phyloP scores from a whole-genome alignment of 2,329 filamentous ascomycete genomes.

The Aspergillus pseudoviridinutans region DNA sequence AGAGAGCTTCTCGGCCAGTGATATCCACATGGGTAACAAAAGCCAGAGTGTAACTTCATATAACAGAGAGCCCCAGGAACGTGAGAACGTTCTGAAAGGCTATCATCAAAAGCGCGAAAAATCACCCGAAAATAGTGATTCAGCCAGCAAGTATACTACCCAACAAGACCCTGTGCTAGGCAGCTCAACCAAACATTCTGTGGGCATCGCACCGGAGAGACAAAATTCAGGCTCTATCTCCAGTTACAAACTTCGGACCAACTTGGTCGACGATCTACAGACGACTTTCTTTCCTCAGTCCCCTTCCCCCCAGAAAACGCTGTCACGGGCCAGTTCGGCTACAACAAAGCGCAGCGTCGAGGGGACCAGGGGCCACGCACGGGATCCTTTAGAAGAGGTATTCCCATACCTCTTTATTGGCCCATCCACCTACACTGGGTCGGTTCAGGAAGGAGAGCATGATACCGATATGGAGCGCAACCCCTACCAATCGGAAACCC shows the following conservation, averaged over 20 bases:
- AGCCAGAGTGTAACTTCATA: constrained; percentile 42
- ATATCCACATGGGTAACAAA: constrained; percentile 13
- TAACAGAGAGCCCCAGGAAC: constrained; percentile 48
- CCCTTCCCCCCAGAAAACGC: constrained; percentile 22
- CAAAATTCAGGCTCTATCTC: constrained; percentile 25
- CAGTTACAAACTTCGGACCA: constrained; percentile 16
- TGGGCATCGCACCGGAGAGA: constrained; percentile 16
- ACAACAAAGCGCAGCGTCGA: constrained; percentile 37
- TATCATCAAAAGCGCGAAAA: constrained; percentile 39
- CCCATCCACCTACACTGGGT: constrained; percentile 46
- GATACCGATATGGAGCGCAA: constrained; percentile 11
- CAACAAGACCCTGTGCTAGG: constrained; percentile 9
- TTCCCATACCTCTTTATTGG: constrained; percentile 74
- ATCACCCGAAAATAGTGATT: constrained; percentile 10
- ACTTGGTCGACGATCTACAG: constrained; percentile 14
- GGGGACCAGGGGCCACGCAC: constrained; percentile 57
- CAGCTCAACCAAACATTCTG: constrained; percentile 14
- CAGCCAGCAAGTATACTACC: constrained; percentile 12
- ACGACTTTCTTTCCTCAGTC: constrained; percentile 24
- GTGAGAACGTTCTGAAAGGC: constrained; percentile 51
- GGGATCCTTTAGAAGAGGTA: constrained; percentile 62
- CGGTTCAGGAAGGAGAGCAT: constrained; percentile 12
- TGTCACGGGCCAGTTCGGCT: constrained; percentile 27
- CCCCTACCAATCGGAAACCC: constrained; percentile 30
- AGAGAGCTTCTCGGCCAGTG: constrained; percentile 26